A percentile compares a stretch with the other conserved stretches of the same genome.
Evolutionary conservation across 2,329 filamentous ascomycete genomes (phyloP).

Genomic region (Fusarium protoensiforme): DNA sequence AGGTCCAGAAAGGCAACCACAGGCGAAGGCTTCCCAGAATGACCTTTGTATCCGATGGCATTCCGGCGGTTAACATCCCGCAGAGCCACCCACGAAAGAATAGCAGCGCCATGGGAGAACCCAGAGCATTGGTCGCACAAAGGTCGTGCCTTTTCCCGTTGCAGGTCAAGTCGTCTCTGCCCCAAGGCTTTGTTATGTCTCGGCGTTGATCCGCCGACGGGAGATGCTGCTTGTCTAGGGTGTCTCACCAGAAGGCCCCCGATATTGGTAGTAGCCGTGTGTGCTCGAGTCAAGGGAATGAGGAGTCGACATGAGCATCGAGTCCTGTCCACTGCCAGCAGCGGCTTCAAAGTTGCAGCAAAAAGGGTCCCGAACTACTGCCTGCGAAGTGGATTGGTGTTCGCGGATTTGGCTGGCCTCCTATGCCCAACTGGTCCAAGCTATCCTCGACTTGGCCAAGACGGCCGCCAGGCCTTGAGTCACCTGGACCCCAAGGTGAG

Average conservation of each 20-base stretch:
- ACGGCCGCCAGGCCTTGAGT: slow-evolving; percentile 29
- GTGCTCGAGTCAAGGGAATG: slow-evolving; percentile 37
- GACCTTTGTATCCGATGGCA: neutral
- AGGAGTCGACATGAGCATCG: slow-evolving; percentile 11
- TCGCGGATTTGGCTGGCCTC: slow-evolving; percentile 24
- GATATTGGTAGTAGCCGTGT: slow-evolving; percentile 5
- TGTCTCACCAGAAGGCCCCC: slow-evolving; percentile 24
- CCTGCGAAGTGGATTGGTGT: slow-evolving; percentile 9
- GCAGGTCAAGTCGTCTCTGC: neutral
- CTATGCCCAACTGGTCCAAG: slow-evolving; percentile 22
- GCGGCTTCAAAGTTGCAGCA: slow-evolving; percentile 14
- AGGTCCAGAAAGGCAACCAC: neutral
- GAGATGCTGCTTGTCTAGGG: slow-evolving; percentile 25
- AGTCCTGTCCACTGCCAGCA: slow-evolving; percentile 7
- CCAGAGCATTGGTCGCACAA: slow-evolving; percentile 16
- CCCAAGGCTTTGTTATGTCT: slow-evolving; percentile 19
- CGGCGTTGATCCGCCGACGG: slow-evolving; percentile 23
- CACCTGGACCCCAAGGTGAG: slow-evolving; percentile 26
- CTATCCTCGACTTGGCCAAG: slow-evolving; percentile 24
- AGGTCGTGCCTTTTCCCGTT: slow-evolving; percentile 13
- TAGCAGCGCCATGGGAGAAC: slow-evolving; percentile 6
- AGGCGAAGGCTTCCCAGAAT: slow-evolving; percentile 3
- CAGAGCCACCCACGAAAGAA: slow-evolving; percentile 2
- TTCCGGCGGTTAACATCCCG: slow-evolving; percentile 4
- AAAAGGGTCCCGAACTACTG: slow-evolving; percentile 16